A percentile compares a stretch with the other conserved stretches of the same genome.
These are phyloP conservation scores for Myriangium duriaei DNA, from an alignment of 2,329 filamentous ascomycete species.

Conservation along the genomic window DNA sequence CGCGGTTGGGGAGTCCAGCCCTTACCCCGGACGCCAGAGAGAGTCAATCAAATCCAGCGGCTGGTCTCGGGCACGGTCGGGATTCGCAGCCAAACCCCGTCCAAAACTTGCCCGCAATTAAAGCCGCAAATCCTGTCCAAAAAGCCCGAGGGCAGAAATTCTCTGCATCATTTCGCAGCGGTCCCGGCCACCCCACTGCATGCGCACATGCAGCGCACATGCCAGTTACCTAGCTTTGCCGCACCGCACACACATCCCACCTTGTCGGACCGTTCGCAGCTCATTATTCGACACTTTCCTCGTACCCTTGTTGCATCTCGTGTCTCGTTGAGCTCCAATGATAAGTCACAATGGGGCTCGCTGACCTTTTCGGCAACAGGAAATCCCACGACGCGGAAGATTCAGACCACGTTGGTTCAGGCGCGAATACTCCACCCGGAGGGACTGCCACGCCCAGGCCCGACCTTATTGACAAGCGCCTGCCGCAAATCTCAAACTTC, in stretches of 20 bases:
- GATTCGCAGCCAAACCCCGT: conserved; percentile 1
- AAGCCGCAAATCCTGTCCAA: conserved; percentile 2
- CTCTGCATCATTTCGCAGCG: conserved; percentile 9
- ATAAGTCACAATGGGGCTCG: conserved; percentile 18
- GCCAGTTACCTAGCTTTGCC: conserved; percentile 11
- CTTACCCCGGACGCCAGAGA: not conserved
- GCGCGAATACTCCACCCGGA: conserved; percentile 75
- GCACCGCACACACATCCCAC: not conserved
- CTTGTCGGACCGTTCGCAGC: not conserved
- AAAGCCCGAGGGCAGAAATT: conserved; percentile 1
- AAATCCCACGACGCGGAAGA: conserved; percentile 50
- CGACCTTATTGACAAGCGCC: conserved; percentile 84
- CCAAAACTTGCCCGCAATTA: not conserved
- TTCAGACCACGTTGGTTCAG: conserved; percentile 64
- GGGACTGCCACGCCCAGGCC: conserved; percentile 78
- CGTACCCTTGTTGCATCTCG: conserved; percentile 2
- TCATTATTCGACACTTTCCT: conserved; percentile 6
- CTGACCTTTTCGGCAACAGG: conserved; percentile 27
- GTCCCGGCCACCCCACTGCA: conserved; percentile 6
- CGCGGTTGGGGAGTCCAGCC: conserved; percentile 7
- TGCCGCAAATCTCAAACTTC: conserved; percentile 82
- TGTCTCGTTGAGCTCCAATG: not conserved
- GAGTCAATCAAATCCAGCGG: not conserved
- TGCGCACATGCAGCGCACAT: conserved; percentile 14
- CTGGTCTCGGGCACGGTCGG: not conserved